Evolutionary conservation across 768 basidiomycete genomes (phyloP), one percentile per base, ranked within the genome.

Genomic region (Lactarius quietus): DNA sequence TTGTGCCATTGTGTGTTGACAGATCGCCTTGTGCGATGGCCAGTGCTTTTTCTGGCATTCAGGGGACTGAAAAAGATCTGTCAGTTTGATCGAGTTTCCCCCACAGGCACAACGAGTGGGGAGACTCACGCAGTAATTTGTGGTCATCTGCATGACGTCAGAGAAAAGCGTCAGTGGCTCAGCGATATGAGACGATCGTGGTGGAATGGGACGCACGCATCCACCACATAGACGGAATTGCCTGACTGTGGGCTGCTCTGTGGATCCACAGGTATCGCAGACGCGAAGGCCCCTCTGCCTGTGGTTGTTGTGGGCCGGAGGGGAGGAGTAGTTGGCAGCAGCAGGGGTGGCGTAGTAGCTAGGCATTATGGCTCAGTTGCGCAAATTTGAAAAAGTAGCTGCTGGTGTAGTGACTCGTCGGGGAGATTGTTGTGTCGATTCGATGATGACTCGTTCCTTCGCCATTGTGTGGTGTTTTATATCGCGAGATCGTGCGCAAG

Each of bases 181-280:
- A 18, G 45, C 45, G 23, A 48, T 12, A 23, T 23, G 61, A 62
- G 64, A 33, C n/a, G 61, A 57, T 54, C 61, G 57, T 33, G 38
- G 61, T 60, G 33, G 54, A 33, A 67, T 59, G 41, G 58, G 67
- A 89, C 89, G 73, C 79, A 92, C 89, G 78, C 91, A 93, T 70
- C 90, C 90, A 75, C 90, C 89, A 71, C 91, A 93, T 62, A 91
- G 78, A 71, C 89, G 83, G 78, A 93, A 92, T 71, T 82, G 85
- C 61, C 77, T 78, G 43, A 80, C 78, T 58, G 81, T 75, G 58
- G 89, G 85, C 62, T 84, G 84, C 74, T 93, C 91, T 63, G 83
- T 77, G 59, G 82, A 78, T 65, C 88, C 86, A 69, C 91, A 93
- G 62, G 85, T 82, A 78, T 93, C 91, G 75, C 91, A 93, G 71